Evolutionary conservation across 2,329 filamentous ascomycete species (phyloP).

Genomic region (Magnaporthiopsis incrustans): DNA sequence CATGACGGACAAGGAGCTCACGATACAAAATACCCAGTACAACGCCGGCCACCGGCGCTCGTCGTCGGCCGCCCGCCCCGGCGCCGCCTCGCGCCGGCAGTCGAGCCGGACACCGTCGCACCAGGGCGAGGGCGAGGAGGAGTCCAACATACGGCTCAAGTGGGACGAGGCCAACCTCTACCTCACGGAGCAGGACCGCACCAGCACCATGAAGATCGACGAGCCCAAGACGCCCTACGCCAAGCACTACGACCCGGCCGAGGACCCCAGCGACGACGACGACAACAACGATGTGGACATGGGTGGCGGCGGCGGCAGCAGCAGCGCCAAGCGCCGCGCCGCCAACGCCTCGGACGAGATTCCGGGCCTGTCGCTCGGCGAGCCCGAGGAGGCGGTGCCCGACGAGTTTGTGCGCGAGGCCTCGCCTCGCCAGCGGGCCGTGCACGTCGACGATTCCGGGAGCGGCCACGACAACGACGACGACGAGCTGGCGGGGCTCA

Average conservation of each 20-base stretch:
- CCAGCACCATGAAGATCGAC: constrained; percentile 95
- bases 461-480: constrained; percentile 51
- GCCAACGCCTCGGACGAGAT: constrained; percentile 62
- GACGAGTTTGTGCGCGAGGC: constrained; percentile 32
- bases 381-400: constrained; percentile 70
- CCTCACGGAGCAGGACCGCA: constrained; percentile 91
- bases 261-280: constrained; percentile 79
- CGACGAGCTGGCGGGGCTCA: constrained; percentile 44
- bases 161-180: constrained; percentile 99
- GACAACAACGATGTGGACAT: constrained; percentile 54
- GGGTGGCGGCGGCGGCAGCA: constrained; percentile 45
- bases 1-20: constrained; percentile 74
- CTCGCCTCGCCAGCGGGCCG: constrained; percentile 49
- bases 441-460: constrained; percentile 64
- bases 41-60: constrained; percentile 87
- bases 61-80: constrained; percentile 62
- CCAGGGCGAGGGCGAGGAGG: constrained; percentile 33
- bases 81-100: constrained; percentile 60
- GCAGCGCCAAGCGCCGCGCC: constrained; percentile 12
- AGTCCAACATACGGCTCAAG: constrained; percentile 69
- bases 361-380: constrained; percentile 82
- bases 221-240: constrained; percentile 98
- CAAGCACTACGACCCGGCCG: constrained; percentile 79
- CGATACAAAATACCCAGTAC: constrained; percentile 85
- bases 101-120: constrained; percentile 45